These are phyloP conservation scores for Phyllosticta paracitricarpa DNA, from an alignment of 2,329 filamentous ascomycete genomes.

Conservation along the genomic window DNA sequence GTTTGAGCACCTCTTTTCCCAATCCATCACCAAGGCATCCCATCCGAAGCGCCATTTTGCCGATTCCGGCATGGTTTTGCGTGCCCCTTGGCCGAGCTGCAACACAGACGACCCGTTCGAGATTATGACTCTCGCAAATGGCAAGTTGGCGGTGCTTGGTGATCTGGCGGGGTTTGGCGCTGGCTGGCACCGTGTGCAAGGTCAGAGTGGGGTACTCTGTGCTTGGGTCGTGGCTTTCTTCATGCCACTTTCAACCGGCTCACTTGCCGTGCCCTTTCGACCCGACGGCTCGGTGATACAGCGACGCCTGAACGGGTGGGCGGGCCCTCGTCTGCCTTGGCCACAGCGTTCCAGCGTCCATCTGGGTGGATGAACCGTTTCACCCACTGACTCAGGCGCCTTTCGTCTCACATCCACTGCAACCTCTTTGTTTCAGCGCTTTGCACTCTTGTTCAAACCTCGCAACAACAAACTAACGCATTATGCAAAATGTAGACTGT, in stretches of 20 bases:
- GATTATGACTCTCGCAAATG: neutral
- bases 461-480: constrained; percentile 5
- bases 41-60: constrained; percentile 4
- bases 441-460: neutral
- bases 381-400: neutral
- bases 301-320: neutral
- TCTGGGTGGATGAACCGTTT: neutral
- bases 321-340: neutral
- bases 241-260: neutral
- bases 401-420: neutral
- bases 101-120: neutral
- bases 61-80: neutral
- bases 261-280: neutral
- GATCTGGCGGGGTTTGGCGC: neutral
- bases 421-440: constrained; percentile 5
- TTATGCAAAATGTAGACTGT: constrained; percentile 48
- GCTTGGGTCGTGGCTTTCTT: neutral
- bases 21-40: constrained; percentile 4
- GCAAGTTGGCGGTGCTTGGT: constrained; percentile 3
- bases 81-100: neutral
- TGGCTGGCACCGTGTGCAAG: neutral
- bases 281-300: neutral
- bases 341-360: neutral
- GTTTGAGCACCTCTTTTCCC: neutral
- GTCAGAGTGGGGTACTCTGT: neutral